Conservation (phyloP, 164 flowering plant genomes). For the Berberis vulgaris region DNA sequence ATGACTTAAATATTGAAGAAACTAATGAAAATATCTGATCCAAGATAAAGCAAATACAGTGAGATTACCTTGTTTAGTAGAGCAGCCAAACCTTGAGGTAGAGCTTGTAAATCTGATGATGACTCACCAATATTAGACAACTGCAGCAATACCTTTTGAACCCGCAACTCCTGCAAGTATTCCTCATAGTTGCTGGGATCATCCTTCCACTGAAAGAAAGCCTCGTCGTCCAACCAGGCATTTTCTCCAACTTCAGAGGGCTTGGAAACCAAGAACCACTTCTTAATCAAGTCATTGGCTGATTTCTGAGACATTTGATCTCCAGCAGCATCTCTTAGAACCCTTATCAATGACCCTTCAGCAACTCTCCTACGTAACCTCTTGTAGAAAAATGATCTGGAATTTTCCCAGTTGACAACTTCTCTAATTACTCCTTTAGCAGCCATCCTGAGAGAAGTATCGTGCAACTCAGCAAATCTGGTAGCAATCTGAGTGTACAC, state of each 20-base stretch:
- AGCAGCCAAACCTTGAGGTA: slow-evolving; percentile 78
- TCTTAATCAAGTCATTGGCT: slow-evolving; percentile 55
- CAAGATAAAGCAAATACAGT: neutral
- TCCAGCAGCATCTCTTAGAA: slow-evolving; percentile 70
- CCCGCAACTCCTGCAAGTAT: slow-evolving; percentile 60
- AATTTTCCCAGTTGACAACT: slow-evolving; percentile 70
- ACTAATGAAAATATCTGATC: neutral
- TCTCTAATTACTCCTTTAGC: slow-evolving; percentile 81
- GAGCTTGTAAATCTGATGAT: slow-evolving; percentile 60
- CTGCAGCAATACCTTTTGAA: slow-evolving; percentile 61
- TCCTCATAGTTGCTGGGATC: slow-evolving; percentile 57
- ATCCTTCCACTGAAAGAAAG: slow-evolving; percentile 78
- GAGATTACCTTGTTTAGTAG: slow-evolving; percentile 70
- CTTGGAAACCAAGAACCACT: slow-evolving; percentile 64
- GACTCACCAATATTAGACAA: slow-evolving; percentile 61
- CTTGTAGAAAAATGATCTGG: slow-evolving; percentile 74
- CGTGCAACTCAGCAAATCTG: slow-evolving; percentile 91
- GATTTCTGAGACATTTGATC: slow-evolving; percentile 50
- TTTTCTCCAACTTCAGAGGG: slow-evolving; percentile 27
- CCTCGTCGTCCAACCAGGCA: slow-evolving; percentile 69
- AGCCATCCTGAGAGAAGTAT: slow-evolving; percentile 94
- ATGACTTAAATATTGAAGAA: neutral
- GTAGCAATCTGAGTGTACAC: slow-evolving; percentile 94
- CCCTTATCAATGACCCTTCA: slow-evolving; percentile 59
- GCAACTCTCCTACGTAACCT: slow-evolving; percentile 65